Evolutionary conservation across 2,329 filamentous ascomycete genomes (phyloP), one percentile per base, ranked within the genome.

Genomic region (Colletotrichum magnum): DNA sequence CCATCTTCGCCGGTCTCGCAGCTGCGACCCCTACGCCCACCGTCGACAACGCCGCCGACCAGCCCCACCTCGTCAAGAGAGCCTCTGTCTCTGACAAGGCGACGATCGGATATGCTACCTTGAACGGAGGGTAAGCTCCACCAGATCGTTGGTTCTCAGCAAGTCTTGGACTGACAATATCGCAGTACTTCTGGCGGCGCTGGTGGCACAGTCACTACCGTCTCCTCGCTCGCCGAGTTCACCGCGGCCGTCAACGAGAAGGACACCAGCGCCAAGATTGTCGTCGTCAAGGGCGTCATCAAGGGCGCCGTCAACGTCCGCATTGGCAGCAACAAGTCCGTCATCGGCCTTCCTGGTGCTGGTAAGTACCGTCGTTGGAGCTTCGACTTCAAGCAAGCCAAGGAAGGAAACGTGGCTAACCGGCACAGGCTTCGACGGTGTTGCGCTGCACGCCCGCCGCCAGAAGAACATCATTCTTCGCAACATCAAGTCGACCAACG

Each of bases 391-490:
- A 24, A 60, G 24, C 15, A 7, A 9, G 15, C 18, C 21, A 24
- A 24, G 21, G 21, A 24, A 24, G 21, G 45, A 21, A 16, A 59
- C 5, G 9, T 6, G 7, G 5, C 21, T 41, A 24, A 12, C 12
- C 51, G 41, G 41, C 4, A 4, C 7, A 68, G 69, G 71, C 5
- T 72, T 73, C 0, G 60, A 69, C 32, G 78, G 81, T 58, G 76
- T 82, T 69, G 81, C 80, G 7, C 76, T 86, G 48, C 80, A 79
- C 62, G 78, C 86, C 69, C 82, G 83, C 72, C 73, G 76, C 18
- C 78, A 76, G 41, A 81, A 75, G 66, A 89, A 90, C 71, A 87
- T 89, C 57, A 88, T 90, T 64, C 75, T 90, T 57, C 85, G 85
- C 54, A 89, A 90, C 78, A 75, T 90, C 45, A 85, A 70, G 83